Conservation (phyloP, 805 yeast species). For the Kodamaea kaohsiungensis region DNA sequence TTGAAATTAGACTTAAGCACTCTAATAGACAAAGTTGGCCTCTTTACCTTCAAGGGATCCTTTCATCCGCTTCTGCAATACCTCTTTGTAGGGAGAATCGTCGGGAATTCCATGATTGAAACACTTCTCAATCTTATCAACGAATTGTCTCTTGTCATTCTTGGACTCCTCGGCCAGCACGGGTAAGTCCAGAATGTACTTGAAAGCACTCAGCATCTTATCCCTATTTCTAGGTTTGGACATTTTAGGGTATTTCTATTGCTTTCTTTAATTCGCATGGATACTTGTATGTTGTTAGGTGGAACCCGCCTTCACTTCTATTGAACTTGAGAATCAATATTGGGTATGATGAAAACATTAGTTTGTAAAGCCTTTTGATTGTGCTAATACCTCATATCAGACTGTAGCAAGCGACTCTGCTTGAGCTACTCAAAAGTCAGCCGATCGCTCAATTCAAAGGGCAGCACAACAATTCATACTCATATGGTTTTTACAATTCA, state of each 20-base stretch:
- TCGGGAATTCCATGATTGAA: slow-evolving; percentile 51
- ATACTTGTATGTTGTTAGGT: slow-evolving; percentile 3
- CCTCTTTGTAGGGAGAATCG: slow-evolving; percentile 49
- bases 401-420: no score
- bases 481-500: no score
- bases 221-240: slow-evolving; percentile 9
- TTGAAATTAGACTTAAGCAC: slow-evolving; percentile 58
- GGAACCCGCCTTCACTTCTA: no score
- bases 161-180: slow-evolving; percentile 30
- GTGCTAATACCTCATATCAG: no score
- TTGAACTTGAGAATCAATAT: no score
- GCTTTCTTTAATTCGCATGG: slow-evolving; percentile 5
- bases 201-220: slow-evolving; percentile 6
- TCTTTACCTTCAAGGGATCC: slow-evolving; percentile 45
- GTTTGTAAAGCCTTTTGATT: no score
- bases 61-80: slow-evolving; percentile 41
- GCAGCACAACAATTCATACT: no score
- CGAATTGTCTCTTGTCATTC: slow-evolving; percentile 44
- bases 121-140: slow-evolving; percentile 57
- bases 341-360: no score
- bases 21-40: slow-evolving; percentile 59
- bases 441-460: no score
- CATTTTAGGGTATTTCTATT: not conserved
- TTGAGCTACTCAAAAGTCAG: no score
- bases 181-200: slow-evolving; percentile 26